Percentiles rank a stretch among this genome's conserved stretches.
phyloP scores from a whole-genome alignment of 345 rosid genomes.

The Dimocarpus longan region DNA sequence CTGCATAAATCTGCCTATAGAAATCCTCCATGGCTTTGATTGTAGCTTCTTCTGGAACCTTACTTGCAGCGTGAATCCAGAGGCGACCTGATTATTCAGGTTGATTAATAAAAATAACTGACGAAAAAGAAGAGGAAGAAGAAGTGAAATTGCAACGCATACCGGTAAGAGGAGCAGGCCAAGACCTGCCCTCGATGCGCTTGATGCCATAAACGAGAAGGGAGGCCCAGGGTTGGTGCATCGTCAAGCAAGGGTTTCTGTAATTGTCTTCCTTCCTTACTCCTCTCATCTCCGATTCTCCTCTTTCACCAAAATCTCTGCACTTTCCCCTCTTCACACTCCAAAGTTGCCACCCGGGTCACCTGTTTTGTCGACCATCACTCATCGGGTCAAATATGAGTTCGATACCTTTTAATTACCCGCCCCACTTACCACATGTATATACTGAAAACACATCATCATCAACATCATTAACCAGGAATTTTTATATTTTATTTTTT shows the following conservation, averaged over 20 bases:
- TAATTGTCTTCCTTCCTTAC: constrained; percentile 58
- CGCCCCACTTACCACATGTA: no score
- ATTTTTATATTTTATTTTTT: no score
- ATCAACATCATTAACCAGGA: no score
- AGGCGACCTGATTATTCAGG: constrained; percentile 59
- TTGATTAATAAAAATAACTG: background rate
- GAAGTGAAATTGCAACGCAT: background rate
- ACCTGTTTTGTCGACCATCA: no score
- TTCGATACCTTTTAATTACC: no score
- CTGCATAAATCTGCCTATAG: constrained; percentile 73
- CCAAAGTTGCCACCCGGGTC: no score
- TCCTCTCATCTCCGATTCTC: constrained; percentile 16
- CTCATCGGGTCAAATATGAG: no score
- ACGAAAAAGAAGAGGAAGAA: background rate
- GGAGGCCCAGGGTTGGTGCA: constrained; percentile 99
- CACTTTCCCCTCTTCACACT: no score
- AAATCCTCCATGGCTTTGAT: constrained; percentile 94
- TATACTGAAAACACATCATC: no score
- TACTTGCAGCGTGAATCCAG: constrained; percentile 96
- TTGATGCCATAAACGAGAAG: constrained; percentile 82
- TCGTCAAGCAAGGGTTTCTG: constrained; percentile 79
- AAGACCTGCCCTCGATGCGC: constrained; percentile 91
- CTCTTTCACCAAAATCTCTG: no score
- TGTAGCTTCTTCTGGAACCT: constrained; percentile 83
- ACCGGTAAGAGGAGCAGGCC: constrained; percentile 94